Evolutionary conservation across 73 alveolate species (phyloP).

Genomic region (Stentor coeruleus): DNA sequence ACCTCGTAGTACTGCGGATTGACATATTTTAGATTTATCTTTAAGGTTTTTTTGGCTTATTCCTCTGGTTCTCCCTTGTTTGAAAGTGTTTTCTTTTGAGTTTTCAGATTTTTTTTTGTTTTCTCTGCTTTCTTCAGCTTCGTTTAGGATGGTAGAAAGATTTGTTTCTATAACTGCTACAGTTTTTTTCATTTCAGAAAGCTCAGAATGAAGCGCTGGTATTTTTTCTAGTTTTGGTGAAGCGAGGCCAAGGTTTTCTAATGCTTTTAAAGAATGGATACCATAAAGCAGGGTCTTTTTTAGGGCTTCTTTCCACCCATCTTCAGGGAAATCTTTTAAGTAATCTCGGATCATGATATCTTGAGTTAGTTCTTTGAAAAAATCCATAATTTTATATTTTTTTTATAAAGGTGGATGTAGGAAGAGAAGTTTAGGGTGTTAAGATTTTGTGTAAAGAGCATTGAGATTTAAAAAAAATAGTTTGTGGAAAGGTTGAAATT

Average conservation of each 20-base stretch:
- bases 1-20: background rate
- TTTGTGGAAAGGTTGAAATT: too few relatives aligned
- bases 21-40: background rate
- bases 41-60: background rate
- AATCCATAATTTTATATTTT: background rate
- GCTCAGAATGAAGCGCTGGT: background rate
- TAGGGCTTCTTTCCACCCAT: conserved; percentile 4
- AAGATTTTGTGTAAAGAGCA: too few relatives aligned
- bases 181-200: background rate
- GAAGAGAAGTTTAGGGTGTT: too few relatives aligned
- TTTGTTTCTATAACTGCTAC: too few relatives aligned
- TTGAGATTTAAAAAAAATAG: too few relatives aligned
- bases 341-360: background rate
- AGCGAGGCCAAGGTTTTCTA: background rate
- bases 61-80: conserved; percentile 3
- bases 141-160: too few relatives aligned
- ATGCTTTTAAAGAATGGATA: conserved; percentile 10
- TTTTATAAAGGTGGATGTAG: too few relatives aligned
- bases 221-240: conserved; percentile 6
- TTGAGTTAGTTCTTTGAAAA: background rate
- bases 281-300: conserved; percentile 22
- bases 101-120: background rate
- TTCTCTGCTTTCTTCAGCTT: background rate
- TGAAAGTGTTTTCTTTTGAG: too few relatives aligned
- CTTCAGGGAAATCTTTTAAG: conserved; percentile 9